Evolutionary conservation across 768 basidiomycete genomes (phyloP), one percentile per base, ranked within the genome.

Genomic region (Brasilioporus rufonigricans): DNA sequence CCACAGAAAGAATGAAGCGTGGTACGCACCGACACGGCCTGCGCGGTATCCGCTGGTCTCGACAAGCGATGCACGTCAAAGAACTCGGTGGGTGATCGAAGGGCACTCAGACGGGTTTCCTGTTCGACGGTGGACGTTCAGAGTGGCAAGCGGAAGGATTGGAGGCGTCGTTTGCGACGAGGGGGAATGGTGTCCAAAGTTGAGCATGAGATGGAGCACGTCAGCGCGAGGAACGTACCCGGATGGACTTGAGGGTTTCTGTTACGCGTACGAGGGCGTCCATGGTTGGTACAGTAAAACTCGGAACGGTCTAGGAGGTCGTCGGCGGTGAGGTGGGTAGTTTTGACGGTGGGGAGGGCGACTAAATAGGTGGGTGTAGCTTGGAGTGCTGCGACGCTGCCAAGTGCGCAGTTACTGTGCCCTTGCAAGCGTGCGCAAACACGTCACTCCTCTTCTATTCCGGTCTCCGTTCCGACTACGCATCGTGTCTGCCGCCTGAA

Each of bases 41-140:
- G 80, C 69, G 91, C 90, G 44, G 91, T 68, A 67, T 94, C 90
- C 24, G 85, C 84, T 11, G 92, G 92, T 64, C 85, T 77, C n/a
- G 92, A 93, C 48, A 95, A 72, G 21, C 91, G 85, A 60, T 93
- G 84, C 61, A 79, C 73, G 74, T 93, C 91, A 66, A 93, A 93
- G 73, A 93, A 93, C 70, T 93, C 91, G 44, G 71, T 65, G 6
- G 85, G 83, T 1, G 86, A 76, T 55, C 91, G 81, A 58, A 93
- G 76, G 38, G 85, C 84, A 53, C 87, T 88, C 54, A 93, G 33
- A n/a, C 53, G 41, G 12, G 53, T 55, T 44, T 55, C 53, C 53
- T 55, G 13, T 48, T 1, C 31, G 29, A n/a, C 35, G 14, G 14
- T 16, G n/a, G n/a, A n/a, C n/a, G n/a, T n/a, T n/a, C 9, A 35